These are phyloP conservation scores for Apiospora marii DNA, from an alignment of 2,329 filamentous ascomycete genomes.

Conservation along the genomic window DNA sequence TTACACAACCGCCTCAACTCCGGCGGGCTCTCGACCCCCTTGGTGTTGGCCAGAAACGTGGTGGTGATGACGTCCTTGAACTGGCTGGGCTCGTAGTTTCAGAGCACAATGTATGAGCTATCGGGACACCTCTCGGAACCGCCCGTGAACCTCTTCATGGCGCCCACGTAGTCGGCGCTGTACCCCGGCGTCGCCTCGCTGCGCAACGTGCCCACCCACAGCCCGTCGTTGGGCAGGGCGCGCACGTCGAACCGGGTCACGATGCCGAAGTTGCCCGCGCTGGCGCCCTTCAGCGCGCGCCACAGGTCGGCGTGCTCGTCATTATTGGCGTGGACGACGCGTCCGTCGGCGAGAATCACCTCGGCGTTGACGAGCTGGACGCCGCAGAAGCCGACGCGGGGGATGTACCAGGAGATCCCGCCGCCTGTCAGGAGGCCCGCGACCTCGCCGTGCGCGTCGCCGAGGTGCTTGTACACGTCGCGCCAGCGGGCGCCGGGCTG, in stretches of 20 bases:
- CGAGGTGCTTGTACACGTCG: background rate
- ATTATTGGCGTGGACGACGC: conserved; percentile 30
- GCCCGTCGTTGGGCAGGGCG: background rate
- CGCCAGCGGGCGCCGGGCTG: conserved; percentile 35
- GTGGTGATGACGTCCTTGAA: conserved; percentile 22
- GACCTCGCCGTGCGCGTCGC: conserved; percentile 29
- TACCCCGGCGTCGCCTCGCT: background rate
- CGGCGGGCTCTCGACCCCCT: conserved; percentile 21
- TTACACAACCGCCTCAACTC: conserved; percentile 20
- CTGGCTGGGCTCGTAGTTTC: conserved; percentile 19
- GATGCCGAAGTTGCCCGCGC: conserved; percentile 16
- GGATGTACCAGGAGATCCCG: conserved; percentile 49
- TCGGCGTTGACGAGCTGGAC: conserved; percentile 38
- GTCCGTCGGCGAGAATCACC: conserved; percentile 41
- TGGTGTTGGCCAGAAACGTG: conserved; percentile 21
- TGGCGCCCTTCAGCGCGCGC: conserved; percentile 45
- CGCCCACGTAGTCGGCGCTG: background rate
- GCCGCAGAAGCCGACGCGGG: conserved; percentile 39
- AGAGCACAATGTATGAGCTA: conserved; percentile 25
- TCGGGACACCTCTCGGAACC: background rate
- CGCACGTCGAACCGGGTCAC: conserved; percentile 18
- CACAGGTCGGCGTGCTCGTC: conserved; percentile 37
- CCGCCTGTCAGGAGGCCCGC: conserved; percentile 46
- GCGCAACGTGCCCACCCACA: background rate
- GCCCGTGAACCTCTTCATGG: background rate